Conservation (phyloP, 169 alveolate species). For the Cryptosporidium tyzzeri region DNA sequence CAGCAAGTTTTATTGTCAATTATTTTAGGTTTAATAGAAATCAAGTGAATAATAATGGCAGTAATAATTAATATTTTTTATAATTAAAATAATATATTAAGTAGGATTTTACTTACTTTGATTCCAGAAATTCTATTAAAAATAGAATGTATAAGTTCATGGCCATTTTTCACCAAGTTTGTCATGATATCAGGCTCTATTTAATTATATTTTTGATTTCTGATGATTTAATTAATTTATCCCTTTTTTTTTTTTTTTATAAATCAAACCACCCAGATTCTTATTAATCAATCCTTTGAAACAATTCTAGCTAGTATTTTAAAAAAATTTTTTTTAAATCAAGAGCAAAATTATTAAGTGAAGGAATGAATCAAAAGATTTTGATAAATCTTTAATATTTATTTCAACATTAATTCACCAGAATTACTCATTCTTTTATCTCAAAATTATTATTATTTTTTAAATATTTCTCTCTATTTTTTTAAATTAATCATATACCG, state of each 20-base stretch:
- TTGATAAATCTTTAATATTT: too few species aligned
- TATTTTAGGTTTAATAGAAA: not conserved
- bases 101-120: slow-evolving; percentile 24
- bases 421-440: not conserved
- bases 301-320: not conserved
- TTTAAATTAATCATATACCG: not conserved
- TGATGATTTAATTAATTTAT: too few species aligned
- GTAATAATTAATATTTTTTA: not conserved
- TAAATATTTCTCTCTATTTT: not conserved
- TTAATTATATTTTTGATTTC: not conserved
- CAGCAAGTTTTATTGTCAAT: not conserved
- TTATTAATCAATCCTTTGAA: too few species aligned
- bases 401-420: too few species aligned
- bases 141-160: slow-evolving; percentile 30
- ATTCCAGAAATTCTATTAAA: slow-evolving; percentile 67
- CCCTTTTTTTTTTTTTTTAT: too few species aligned
- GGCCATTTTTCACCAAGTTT: slow-evolving; percentile 23
- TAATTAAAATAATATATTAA: not conserved
- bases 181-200: not conserved
- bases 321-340: too few species aligned
- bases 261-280: too few species aligned
- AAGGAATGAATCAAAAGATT: too few species aligned
- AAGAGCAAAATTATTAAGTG: not conserved
- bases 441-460: not conserved
- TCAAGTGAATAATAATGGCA: too few species aligned